phyloP scores from a whole-genome alignment of 2,329 filamentous ascomycete genomes.

The Colletotrichum cordylinicola region DNA sequence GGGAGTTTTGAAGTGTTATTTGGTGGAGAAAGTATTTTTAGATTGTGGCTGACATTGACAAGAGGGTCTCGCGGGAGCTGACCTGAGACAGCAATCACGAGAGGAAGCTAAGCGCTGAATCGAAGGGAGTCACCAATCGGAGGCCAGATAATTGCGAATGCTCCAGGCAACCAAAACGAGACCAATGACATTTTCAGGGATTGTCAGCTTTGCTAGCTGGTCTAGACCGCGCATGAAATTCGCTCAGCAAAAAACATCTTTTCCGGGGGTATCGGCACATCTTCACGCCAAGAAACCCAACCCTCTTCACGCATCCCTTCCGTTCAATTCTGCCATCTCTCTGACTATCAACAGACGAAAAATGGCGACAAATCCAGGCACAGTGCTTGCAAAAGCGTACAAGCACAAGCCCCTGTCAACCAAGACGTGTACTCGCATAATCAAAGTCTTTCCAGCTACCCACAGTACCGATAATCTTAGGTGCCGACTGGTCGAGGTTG shows the following conservation, averaged over 20 bases:
- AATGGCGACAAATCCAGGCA: not conserved
- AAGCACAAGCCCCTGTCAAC: not conserved
- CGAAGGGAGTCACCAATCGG: not conserved
- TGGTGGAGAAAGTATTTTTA: not conserved
- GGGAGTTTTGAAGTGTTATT: not conserved
- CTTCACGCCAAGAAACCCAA: not conserved
- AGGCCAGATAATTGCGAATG: not conserved
- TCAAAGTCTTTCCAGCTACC: not conserved
- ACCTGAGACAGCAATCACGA: not conserved
- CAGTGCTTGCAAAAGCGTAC: not conserved
- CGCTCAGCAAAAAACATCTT: not conserved
- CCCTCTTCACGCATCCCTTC: fast-evolving
- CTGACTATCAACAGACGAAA: not conserved
- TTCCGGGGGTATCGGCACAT: not conserved
- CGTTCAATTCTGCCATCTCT: not conserved
- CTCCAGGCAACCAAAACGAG: not conserved
- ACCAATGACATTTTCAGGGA: not conserved
- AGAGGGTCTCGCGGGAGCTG: not conserved
- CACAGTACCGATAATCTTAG: not conserved
- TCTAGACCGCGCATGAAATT: not conserved
- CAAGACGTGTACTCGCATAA: not conserved
- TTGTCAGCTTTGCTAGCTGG: not conserved
- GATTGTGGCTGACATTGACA: not conserved
- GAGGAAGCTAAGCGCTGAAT: not conserved
- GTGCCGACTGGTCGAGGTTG: not conserved